These are phyloP conservation scores for Soucietia sequanensis DNA, from an alignment of 805 yeast species.

Conservation along the genomic window DNA sequence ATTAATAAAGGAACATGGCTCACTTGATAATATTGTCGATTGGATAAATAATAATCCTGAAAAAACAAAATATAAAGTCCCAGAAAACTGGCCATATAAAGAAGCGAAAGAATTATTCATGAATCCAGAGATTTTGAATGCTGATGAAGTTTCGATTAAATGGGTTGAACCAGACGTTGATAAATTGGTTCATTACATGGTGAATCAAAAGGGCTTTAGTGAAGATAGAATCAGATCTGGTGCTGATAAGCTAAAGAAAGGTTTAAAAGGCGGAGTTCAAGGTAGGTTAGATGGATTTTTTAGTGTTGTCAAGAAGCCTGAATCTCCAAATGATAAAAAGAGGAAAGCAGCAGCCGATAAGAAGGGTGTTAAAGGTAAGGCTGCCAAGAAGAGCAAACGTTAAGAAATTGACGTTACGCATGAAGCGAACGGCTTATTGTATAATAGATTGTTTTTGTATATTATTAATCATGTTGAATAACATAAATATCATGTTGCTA, in stretches of 20 bases:
- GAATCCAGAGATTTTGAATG: slow-evolving; percentile 74
- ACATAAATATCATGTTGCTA: too few species aligned
- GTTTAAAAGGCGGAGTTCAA: slow-evolving; percentile 80
- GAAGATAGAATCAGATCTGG: slow-evolving; percentile 91
- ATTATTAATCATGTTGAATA: too few species aligned
- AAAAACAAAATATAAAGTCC: slow-evolving; percentile 71
- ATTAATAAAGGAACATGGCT: slow-evolving; percentile 79
- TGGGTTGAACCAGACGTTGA: slow-evolving; percentile 90
- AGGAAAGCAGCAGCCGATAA: slow-evolving; percentile 28
- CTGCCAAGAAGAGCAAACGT: slow-evolving; percentile 20
- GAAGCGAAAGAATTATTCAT: slow-evolving; percentile 84
- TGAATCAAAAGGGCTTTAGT: slow-evolving; percentile 82
- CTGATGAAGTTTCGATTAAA: slow-evolving; percentile 64
- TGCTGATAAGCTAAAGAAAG: slow-evolving; percentile 80
- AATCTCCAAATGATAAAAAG: slow-evolving; percentile 33
- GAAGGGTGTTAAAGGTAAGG: slow-evolving; percentile 28
- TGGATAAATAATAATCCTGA: slow-evolving; percentile 53
- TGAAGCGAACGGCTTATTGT: too few species aligned
- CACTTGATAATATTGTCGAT: slow-evolving; percentile 75
- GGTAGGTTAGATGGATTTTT: slow-evolving; percentile 93
- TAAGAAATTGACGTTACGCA: too few species aligned
- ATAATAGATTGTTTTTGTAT: too few species aligned
- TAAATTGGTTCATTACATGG: slow-evolving; percentile 79
- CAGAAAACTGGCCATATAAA: slow-evolving; percentile 91
- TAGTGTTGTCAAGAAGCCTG: slow-evolving; percentile 57